These are phyloP conservation scores for Cordyceps javanica DNA, from an alignment of 2,329 filamentous ascomycete genomes.

Conservation along the genomic window DNA sequence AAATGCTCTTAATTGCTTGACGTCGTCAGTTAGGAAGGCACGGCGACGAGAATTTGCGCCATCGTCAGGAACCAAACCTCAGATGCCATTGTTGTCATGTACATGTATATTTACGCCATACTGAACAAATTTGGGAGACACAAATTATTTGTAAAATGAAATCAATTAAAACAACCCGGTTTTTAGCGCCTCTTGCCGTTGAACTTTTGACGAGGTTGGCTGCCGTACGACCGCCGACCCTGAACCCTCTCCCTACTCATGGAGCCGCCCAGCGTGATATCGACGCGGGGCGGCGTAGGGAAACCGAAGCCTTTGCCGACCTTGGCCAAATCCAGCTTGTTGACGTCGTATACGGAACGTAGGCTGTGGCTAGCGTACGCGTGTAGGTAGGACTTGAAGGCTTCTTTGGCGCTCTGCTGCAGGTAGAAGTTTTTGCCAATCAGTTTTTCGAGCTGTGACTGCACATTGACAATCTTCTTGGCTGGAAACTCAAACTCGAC, in stretches of 20 bases:
- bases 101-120: not conserved
- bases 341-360: slow-evolving; percentile 63
- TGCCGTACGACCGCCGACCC: slow-evolving; percentile 66
- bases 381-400: slow-evolving; percentile 86
- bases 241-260: slow-evolving; percentile 64
- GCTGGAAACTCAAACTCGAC: slow-evolving; percentile 93
- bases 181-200: slow-evolving; percentile 16
- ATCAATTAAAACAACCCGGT: not conserved
- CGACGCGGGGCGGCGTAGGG: slow-evolving; percentile 69
- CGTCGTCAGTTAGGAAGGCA: too few relatives aligned
- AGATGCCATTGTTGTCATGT: not conserved
- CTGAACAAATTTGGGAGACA: not conserved
- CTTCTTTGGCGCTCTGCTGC: slow-evolving; percentile 74
- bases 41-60: too few relatives aligned
- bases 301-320: slow-evolving; percentile 83
- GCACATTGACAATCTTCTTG: slow-evolving; percentile 86
- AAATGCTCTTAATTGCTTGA: too few relatives aligned
- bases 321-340: slow-evolving; percentile 77
- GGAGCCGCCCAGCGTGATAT: slow-evolving; percentile 76
- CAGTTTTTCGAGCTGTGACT: slow-evolving; percentile 88
- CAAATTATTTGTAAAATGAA: not conserved
- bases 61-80: not conserved
- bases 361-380: slow-evolving; percentile 75
- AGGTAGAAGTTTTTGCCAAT: slow-evolving; percentile 96
- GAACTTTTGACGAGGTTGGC: slow-evolving; percentile 60